Evolutionary conservation across 2,329 filamentous ascomycete genomes (phyloP).

Genomic region (Cordyceps pruinosa): DNA sequence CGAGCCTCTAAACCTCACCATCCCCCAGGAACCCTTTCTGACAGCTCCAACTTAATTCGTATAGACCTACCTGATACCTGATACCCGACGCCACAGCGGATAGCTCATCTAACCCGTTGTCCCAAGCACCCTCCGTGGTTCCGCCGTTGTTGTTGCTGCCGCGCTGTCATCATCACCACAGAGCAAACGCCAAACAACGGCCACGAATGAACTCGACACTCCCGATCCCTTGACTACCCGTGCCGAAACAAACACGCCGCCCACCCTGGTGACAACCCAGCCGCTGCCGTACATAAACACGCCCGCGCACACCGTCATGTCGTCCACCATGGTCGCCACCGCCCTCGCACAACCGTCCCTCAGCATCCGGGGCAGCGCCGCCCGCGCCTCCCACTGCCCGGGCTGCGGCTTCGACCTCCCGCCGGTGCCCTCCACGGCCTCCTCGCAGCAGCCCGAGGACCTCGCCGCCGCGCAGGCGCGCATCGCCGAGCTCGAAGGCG

Average conservation of each 20-base stretch:
- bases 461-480: constrained; percentile 46
- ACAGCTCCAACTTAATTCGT: not conserved
- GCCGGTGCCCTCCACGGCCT: constrained; percentile 24
- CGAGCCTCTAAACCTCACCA: not conserved
- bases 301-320: constrained; percentile 13
- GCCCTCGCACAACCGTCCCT: constrained; percentile 22
- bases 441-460: constrained; percentile 33
- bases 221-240: not conserved
- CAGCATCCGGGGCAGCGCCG: constrained; percentile 21
- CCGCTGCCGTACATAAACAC: not conserved
- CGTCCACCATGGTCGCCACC: constrained; percentile 28
- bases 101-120: constrained; percentile 4
- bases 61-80: not conserved
- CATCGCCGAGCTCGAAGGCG: constrained; percentile 63
- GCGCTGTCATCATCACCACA: not conserved
- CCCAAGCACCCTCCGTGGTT: constrained; percentile 15
- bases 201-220: not conserved
- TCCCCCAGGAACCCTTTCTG: not conserved
- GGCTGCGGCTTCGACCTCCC: constrained; percentile 41
- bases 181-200: not conserved
- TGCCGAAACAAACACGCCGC: not conserved
- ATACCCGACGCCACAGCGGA: constrained; percentile 10
- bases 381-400: constrained; percentile 37
- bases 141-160: not conserved
- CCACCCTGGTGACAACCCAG: not conserved